Percentiles rank a stretch among this genome's conserved stretches.
These are phyloP conservation scores for Pezicula rhizophila DNA, from an alignment of 2,329 filamentous ascomycete species.

Conservation along the genomic window DNA sequence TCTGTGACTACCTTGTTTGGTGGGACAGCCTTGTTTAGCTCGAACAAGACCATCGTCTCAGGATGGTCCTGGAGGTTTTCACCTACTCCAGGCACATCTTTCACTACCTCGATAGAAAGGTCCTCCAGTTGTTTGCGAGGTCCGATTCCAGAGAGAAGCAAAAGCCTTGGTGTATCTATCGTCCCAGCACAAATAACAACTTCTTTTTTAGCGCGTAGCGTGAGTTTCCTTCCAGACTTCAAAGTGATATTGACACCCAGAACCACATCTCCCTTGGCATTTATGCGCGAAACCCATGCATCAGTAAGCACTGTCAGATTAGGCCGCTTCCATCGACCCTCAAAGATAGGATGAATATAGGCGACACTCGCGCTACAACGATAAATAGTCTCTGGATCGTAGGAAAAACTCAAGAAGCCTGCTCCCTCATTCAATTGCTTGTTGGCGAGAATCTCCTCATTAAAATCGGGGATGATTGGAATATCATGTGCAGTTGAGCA, in stretches of 20 bases:
- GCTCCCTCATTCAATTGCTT: constrained; percentile 70
- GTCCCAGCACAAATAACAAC: constrained; percentile 43
- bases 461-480: constrained; percentile 80
- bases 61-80: constrained; percentile 32
- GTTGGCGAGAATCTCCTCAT: constrained; percentile 69
- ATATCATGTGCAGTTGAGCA: constrained; percentile 76
- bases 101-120: constrained; percentile 26
- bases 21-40: constrained; percentile 33
- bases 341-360: constrained; percentile 86
- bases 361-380: constrained; percentile 83
- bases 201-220: constrained; percentile 63
- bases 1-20: constrained; percentile 43
- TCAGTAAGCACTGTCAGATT: constrained; percentile 85
- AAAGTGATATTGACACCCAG: constrained; percentile 64
- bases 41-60: constrained; percentile 42
- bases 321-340: constrained; percentile 72
- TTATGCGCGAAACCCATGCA: constrained; percentile 79
- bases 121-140: constrained; percentile 23
- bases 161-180: constrained; percentile 30
- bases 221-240: constrained; percentile 44
- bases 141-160: constrained; percentile 34
- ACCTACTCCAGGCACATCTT: constrained; percentile 28
- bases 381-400: constrained; percentile 82
- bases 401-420: constrained; percentile 86
- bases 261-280: constrained; percentile 63